Conservation (phyloP, 768 basidiomycete genomes). For the Mycena leptocephala region DNA sequence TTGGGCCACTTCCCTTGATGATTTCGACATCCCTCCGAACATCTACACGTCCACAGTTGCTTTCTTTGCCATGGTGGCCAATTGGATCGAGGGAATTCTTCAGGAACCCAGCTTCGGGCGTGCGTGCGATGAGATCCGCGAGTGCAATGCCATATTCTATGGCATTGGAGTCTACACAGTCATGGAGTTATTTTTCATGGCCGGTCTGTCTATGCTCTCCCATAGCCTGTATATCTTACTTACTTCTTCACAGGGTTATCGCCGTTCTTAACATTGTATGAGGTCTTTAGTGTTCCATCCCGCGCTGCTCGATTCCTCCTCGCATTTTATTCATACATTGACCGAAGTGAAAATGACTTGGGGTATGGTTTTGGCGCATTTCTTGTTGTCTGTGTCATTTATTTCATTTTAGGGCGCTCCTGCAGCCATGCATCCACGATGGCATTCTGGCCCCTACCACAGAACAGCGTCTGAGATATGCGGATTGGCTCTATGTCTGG, state of each 20-base stretch:
- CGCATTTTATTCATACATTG: slow-evolving; percentile 36
- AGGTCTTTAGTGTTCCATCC: slow-evolving; percentile 41
- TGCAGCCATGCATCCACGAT: slow-evolving; percentile 1
- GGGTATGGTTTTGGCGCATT: slow-evolving; percentile 10
- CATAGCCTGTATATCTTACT: neutral
- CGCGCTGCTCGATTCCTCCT: slow-evolving; percentile 37
- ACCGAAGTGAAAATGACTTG: slow-evolving; percentile 18
- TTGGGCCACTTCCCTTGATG: slow-evolving; percentile 7
- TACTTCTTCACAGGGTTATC: slow-evolving; percentile 31
- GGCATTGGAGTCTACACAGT: slow-evolving; percentile 42
- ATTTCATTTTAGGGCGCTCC: neutral
- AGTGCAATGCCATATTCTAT: slow-evolving; percentile 17
- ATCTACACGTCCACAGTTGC: slow-evolving; percentile 1
- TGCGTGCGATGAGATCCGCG: slow-evolving; percentile 30
- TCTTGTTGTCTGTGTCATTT: neutral
- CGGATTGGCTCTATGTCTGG: slow-evolving; percentile 41
- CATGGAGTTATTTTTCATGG: slow-evolving; percentile 39
- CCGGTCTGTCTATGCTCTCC: slow-evolving; percentile 25
- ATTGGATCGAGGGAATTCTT: slow-evolving; percentile 27
- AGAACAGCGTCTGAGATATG: slow-evolving; percentile 33
- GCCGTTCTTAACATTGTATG: slow-evolving; percentile 33
- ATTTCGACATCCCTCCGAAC: slow-evolving; percentile 2
- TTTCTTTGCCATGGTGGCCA: slow-evolving; percentile 31
- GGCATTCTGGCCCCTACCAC: slow-evolving; percentile 28
- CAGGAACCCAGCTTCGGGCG: neutral